A percentile compares a stretch with the other conserved stretches of the same genome.
phyloP scores from a whole-genome alignment of 1,139 yeast genomes.

The Taphrina sp. region DNA sequence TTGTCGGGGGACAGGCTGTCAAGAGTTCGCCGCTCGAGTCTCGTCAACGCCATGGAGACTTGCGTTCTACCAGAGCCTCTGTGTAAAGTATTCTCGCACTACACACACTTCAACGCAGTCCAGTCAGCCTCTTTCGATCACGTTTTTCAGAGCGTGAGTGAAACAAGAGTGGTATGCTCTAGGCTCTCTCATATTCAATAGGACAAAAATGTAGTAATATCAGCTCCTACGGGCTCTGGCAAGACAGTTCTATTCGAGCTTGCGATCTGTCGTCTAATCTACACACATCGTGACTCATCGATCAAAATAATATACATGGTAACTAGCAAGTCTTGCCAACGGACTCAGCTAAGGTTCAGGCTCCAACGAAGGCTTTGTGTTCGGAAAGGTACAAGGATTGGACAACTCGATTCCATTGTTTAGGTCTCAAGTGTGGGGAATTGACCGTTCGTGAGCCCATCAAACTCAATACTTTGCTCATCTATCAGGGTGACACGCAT shows the following conservation, averaged over 20 bases:
- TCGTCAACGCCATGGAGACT: background rate
- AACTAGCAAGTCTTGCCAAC: too few species aligned
- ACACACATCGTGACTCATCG: slow-evolving; percentile 38
- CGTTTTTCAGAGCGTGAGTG: slow-evolving; percentile 43
- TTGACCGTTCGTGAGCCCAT: slow-evolving; percentile 43
- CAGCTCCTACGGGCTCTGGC: slow-evolving; percentile 61
- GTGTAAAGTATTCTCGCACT: slow-evolving; percentile 9
- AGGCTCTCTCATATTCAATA: slow-evolving; percentile 12
- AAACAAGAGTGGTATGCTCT: background rate
- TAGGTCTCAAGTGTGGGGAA: slow-evolving; percentile 49
- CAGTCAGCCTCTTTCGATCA: slow-evolving; percentile 50
- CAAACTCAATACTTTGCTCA: slow-evolving; percentile 30
- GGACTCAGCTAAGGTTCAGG: too few species aligned
- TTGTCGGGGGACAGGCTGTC: too few species aligned
- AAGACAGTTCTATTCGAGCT: slow-evolving; percentile 57
- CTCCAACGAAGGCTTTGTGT: slow-evolving; percentile 58
- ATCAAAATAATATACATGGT: slow-evolving; percentile 50
- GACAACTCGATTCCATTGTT: slow-evolving; percentile 46
- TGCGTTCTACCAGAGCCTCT: slow-evolving; percentile 4
- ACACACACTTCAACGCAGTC: slow-evolving; percentile 50
- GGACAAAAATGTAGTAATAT: slow-evolving; percentile 50
- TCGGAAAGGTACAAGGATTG: slow-evolving; percentile 45
- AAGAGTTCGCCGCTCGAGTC: too few species aligned
- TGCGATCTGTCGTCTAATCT: slow-evolving; percentile 50
- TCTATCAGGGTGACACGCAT: slow-evolving; percentile 47